Evolutionary conservation across 129 eudicot species (phyloP).

Genomic region (Pittosporum tobira): DNA sequence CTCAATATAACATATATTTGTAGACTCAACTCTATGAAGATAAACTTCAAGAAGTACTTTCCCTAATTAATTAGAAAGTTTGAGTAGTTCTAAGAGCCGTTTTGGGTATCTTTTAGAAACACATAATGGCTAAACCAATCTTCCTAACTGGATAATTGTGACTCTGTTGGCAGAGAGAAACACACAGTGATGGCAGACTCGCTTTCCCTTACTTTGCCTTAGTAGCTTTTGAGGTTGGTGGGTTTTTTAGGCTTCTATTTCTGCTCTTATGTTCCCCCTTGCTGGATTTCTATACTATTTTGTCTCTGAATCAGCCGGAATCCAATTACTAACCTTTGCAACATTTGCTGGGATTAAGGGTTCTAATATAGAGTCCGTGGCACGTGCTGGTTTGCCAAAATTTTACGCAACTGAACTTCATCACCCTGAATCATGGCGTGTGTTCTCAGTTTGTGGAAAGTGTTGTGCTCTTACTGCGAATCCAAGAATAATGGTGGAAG

Average conservation of each 20-base stretch:
- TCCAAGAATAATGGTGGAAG: slow-evolving; percentile 72
- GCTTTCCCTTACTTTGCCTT: slow-evolving; percentile 65
- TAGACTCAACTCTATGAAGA: slow-evolving; percentile 8
- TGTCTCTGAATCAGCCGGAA: slow-evolving; percentile 56
- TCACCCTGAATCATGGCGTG: slow-evolving; percentile 61
- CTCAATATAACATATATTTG: slow-evolving; percentile 9
- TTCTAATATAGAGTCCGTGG: slow-evolving; percentile 47
- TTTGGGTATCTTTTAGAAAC: not conserved
- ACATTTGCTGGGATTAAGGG: slow-evolving; percentile 46
- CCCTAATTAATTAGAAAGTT: not conserved
- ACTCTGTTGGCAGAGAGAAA: slow-evolving; percentile 33
- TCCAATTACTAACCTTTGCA: slow-evolving; percentile 47
- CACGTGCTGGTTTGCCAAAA: slow-evolving; percentile 51
- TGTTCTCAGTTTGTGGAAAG: slow-evolving; percentile 55
- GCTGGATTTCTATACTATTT: slow-evolving; percentile 45
- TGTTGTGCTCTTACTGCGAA: slow-evolving; percentile 63
- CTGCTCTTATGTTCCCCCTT: slow-evolving; percentile 41
- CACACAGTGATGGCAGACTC: slow-evolving; percentile 51
- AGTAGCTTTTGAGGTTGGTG: slow-evolving; percentile 59
- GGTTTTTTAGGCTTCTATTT: slow-evolving; percentile 36
- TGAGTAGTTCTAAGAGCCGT: not conserved
- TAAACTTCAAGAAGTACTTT: slow-evolving; percentile 5
- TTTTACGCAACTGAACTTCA: slow-evolving; percentile 49
- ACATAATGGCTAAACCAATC: slow-evolving; percentile 6
- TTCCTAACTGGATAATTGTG: slow-evolving; percentile 36